Conservation (phyloP, 129 eudicot genomes). For the Calendula officinalis region DNA sequence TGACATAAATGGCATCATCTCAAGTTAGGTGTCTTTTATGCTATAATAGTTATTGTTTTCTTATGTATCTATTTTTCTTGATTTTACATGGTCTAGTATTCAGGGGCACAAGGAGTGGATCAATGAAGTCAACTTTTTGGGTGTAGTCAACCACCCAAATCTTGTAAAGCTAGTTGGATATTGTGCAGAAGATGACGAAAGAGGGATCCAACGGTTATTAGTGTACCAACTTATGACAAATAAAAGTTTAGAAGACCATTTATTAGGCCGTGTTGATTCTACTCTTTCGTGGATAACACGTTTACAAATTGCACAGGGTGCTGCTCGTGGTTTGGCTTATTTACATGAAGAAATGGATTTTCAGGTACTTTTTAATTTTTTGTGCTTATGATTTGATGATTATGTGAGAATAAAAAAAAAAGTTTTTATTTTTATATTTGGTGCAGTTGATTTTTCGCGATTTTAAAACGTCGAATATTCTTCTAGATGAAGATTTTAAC, state of each 20-base stretch:
- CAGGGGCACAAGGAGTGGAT: constrained; percentile 99
- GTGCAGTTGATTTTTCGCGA: constrained; percentile 85
- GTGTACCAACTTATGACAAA: constrained; percentile 85
- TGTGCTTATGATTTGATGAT: not conserved
- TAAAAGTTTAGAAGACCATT: constrained; percentile 82
- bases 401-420: not conserved
- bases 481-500: constrained; percentile 79
- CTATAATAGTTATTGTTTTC: constrained; percentile 9
- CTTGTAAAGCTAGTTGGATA: constrained; percentile 87
- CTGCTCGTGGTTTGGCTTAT: constrained; percentile 93
- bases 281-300: constrained; percentile 78
- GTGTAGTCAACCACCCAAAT: constrained; percentile 89
- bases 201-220: constrained; percentile 91
- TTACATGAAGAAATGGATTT: constrained; percentile 98
- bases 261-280: constrained; percentile 54
- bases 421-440: constrained; percentile 2
- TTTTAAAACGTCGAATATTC: constrained; percentile 78
- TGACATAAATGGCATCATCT: constrained; percentile 13
- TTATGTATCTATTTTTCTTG: constrained; percentile 11
- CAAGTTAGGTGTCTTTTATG: constrained; percentile 24
- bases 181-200: constrained; percentile 96
- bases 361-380: constrained; percentile 47
- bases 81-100: constrained; percentile 46
- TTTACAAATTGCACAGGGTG: constrained; percentile 82
- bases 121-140: constrained; percentile 84